Conservation (phyloP, 768 basidiomycete species). For the Russula dissimulans region DNA sequence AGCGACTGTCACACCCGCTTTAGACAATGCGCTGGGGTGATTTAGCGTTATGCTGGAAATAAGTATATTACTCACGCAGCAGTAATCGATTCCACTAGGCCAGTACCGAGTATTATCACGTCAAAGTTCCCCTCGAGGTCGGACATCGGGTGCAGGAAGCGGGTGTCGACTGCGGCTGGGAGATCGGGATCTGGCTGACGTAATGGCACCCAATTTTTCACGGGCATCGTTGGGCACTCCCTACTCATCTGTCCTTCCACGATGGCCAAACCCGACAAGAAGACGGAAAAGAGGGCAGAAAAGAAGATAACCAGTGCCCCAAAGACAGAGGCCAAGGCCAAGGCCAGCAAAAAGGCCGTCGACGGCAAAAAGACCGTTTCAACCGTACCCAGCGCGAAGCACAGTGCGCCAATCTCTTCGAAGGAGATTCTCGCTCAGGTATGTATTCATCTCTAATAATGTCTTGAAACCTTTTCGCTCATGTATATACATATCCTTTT, state of each 20-base stretch:
- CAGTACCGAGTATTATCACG: conserved; percentile 66
- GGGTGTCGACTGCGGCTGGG: too few species aligned
- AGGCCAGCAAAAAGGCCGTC: conserved; percentile 30
- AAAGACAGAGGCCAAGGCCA: conserved; percentile 27
- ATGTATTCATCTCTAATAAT: neutral
- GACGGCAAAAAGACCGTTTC: conserved; percentile 20
- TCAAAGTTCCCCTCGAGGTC: conserved; percentile 41
- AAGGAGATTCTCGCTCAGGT: conserved; percentile 38
- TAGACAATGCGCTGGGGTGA: conserved; percentile 66
- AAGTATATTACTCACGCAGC: conserved; percentile 62
- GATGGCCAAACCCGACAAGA: conserved; percentile 40
- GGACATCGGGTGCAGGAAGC: neutral
- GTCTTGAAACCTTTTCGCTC: neutral
- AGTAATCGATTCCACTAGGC: conserved; percentile 72
- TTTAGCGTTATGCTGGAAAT: conserved; percentile 3
- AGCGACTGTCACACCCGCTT: conserved; percentile 78
- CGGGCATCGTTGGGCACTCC: conserved; percentile 10
- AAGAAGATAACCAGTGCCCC: conserved; percentile 23
- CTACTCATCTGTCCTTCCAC: neutral
- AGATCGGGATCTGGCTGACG: neutral
- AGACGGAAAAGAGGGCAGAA: conserved; percentile 27
- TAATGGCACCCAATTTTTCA: conserved; percentile 12
- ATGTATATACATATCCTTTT: neutral
- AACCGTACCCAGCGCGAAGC: conserved; percentile 19
- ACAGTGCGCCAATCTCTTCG: conserved; percentile 28